phyloP scores from a whole-genome alignment of 805 yeast species.

The Kluyveromyces aestuarii region DNA sequence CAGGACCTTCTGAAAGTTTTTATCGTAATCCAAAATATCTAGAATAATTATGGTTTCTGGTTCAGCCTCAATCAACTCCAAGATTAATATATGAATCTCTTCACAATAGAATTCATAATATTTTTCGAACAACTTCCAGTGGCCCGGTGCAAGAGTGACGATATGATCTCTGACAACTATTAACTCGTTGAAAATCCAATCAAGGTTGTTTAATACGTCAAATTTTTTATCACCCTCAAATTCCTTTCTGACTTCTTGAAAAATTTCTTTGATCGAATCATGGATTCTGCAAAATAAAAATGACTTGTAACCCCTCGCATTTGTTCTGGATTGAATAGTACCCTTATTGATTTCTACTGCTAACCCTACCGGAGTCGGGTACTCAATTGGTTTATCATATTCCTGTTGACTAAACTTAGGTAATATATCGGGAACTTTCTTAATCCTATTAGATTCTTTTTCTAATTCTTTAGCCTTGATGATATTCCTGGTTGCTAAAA shows the following conservation, averaged over 20 bases:
- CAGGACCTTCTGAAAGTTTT: conserved; percentile 50
- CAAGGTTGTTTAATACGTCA: conserved; percentile 57
- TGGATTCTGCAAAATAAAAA: conserved; percentile 52
- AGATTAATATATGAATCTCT: conserved; percentile 54
- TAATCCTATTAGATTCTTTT: conserved; percentile 19
- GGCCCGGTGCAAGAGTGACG: conserved; percentile 50
- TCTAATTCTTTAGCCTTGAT: conserved; percentile 25
- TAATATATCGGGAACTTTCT: conserved; percentile 20
- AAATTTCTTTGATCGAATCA: conserved; percentile 55
- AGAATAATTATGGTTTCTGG: conserved; percentile 74
- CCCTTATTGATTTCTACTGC: conserved; percentile 34
- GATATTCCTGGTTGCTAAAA: conserved; percentile 28
- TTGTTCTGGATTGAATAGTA: conserved; percentile 34
- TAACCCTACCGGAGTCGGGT: conserved; percentile 25
- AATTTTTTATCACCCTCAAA: conserved; percentile 39
- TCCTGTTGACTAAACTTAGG: conserved; percentile 9
- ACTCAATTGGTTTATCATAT: conserved; percentile 13
- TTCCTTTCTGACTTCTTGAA: conserved; percentile 49
- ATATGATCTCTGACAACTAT: conserved; percentile 53
- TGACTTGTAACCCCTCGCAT: conserved; percentile 50
- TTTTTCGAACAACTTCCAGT: conserved; percentile 64
- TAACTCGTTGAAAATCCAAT: conserved; percentile 80
- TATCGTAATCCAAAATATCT: conserved; percentile 67
- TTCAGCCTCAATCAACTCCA: conserved; percentile 53
- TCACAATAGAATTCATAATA: conserved; percentile 60